Conservation (phyloP, 805 yeast species). For the Tetrapisispora fleetii region DNA sequence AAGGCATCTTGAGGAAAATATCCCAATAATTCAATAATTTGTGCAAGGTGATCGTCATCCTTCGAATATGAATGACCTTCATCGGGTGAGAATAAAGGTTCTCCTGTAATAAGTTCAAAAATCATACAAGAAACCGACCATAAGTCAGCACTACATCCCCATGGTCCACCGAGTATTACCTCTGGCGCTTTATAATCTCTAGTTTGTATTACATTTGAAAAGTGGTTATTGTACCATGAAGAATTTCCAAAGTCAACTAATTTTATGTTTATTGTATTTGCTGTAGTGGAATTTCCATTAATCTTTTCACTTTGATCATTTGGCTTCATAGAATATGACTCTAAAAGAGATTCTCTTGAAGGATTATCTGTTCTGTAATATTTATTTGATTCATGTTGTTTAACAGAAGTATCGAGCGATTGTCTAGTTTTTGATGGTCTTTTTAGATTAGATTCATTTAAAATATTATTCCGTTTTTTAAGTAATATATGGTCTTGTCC, state of each 20-base stretch:
- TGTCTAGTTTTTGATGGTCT: neutral
- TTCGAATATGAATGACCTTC: slow-evolving; percentile 67
- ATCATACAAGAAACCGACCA: slow-evolving; percentile 91
- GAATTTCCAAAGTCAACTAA: slow-evolving; percentile 93
- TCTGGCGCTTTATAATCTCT: slow-evolving; percentile 92
- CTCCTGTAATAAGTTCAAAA: slow-evolving; percentile 89
- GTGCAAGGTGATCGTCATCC: slow-evolving; percentile 95
- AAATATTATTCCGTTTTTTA: neutral
- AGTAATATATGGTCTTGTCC: neutral
- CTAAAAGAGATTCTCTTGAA: too few relatives aligned
- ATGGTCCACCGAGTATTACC: slow-evolving; percentile 64
- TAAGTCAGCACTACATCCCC: slow-evolving; percentile 94
- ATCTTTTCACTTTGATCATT: neutral
- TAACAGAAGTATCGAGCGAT: neutral
- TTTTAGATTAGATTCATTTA: neutral
- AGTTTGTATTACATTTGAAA: slow-evolving; percentile 83
- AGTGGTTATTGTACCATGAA: slow-evolving; percentile 70
- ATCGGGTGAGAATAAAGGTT: slow-evolving; percentile 81
- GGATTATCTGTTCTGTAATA: too few relatives aligned
- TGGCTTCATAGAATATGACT: neutral
- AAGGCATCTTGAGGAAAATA: slow-evolving; percentile 52
- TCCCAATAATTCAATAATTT: slow-evolving; percentile 77
- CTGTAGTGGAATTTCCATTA: too few relatives aligned
- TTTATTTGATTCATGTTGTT: slow-evolving; percentile 23
- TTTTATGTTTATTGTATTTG: slow-evolving; percentile 53